phyloP scores from a whole-genome alignment of 2,329 filamentous ascomycete species.

The Metarhizium sp. region DNA sequence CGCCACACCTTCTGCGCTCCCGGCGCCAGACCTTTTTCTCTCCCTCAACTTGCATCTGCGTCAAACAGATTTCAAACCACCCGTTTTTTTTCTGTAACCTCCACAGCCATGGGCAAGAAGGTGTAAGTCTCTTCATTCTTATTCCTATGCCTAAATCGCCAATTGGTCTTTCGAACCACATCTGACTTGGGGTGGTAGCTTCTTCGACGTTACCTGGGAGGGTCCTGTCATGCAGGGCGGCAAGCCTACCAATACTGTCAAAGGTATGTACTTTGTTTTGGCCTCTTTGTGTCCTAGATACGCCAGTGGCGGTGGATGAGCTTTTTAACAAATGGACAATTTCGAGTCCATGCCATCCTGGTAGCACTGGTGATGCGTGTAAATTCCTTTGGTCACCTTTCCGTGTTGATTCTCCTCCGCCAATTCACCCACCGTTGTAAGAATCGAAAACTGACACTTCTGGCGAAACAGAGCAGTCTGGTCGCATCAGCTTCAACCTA shows the following conservation, averaged over 20 bases:
- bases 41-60: constrained; percentile 31
- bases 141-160: background rate
- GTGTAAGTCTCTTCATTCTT: constrained; percentile 39
- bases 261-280: constrained; percentile 41
- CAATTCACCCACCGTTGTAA: background rate
- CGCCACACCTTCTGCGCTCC: constrained; percentile 32
- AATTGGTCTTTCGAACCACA: background rate
- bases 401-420: background rate
- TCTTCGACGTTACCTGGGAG: constrained; percentile 66
- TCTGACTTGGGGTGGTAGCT: constrained; percentile 30
- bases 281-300: background rate
- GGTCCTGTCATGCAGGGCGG: constrained; percentile 59
- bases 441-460: constrained; percentile 3
- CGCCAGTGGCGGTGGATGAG: no score
- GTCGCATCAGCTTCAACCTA: constrained; percentile 83
- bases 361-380: background rate
- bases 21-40: constrained; percentile 29
- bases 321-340: no score
- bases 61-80: constrained; percentile 27
- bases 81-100: constrained; percentile 42
- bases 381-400: background rate
- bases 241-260: constrained; percentile 42
- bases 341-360: no score
- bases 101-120: constrained; percentile 63
- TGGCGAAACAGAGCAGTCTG: constrained; percentile 49